Evolutionary conservation across 108 stramenopile species (phyloP), one percentile per base, ranked within the genome.

Genomic region (Phaeodactylum tricornutum): DNA sequence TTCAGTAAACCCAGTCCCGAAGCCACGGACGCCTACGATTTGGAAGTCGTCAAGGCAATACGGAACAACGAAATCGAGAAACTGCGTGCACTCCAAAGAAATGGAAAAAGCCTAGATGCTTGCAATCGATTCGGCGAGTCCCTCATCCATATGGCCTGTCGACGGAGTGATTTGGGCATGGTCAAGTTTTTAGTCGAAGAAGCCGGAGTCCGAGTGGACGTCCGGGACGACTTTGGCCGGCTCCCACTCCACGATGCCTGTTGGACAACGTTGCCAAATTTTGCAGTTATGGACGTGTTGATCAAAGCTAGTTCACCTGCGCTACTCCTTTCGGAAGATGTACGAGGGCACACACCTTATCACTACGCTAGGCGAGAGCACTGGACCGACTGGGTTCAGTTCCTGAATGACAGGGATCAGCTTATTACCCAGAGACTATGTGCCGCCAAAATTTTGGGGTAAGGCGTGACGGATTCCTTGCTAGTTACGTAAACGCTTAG

Each of bases 51-150:
- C 0, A 39, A 35, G 5, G 77, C 77, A 3, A 60, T 79, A 11
- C 67, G 80, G 15, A n/a, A 53, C 5, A 48, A 44, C 20, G 64
- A 88, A 35, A 29, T 81, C 1, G 64, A 67, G 0, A 23, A 30
- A 45, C 51, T 88, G 0, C 66, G 74, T 7, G 9, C 50, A 15
- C 29, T 71, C 14, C 43, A 60, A 31, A 20, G 20, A 8, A 45
- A 43, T n/a, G 81, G 81, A 2, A 66, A 72, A 59, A 51, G 57
- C 39, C 45, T 88, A 27, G 60, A 84, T 30, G 74, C 71, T 24
- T 76, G 75, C 43, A 93, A 93, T 67, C 53, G 58, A 34, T 90
- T 88, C 43, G 88, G 86, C 1, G 88, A 94, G 53, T 77, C 75
- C 16, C 52, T 94, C 16, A 59, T 94, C 17, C 93, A 91, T 52